Percentiles rank a stretch among this genome's conserved stretches.
These are phyloP conservation scores for Pyrenophora teres DNA, from an alignment of 2,329 filamentous ascomycete species.

Conservation along the genomic window DNA sequence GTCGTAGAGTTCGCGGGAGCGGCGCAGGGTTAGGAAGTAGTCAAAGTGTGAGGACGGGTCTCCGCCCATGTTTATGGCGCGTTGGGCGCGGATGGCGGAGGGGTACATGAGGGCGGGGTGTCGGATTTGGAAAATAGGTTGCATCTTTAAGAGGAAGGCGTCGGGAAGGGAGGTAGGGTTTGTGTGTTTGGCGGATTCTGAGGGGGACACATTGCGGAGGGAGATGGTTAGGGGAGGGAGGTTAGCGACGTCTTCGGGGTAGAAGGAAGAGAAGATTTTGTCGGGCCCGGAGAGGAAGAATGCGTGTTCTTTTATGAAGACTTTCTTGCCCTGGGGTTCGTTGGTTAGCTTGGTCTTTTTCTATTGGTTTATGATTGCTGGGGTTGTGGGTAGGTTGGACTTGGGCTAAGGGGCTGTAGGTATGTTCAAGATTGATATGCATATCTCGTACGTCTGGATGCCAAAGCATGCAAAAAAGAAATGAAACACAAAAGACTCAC, in stretches of 20 bases:
- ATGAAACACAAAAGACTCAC: slow-evolving; percentile 6
- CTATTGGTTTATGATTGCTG: too few relatives aligned
- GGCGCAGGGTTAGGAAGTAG: not conserved
- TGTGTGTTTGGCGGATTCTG: slow-evolving; percentile 1
- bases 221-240: slow-evolving; percentile 3
- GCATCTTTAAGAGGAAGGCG: slow-evolving; percentile 15
- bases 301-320: slow-evolving; percentile 22
- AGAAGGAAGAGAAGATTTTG: slow-evolving; percentile 11
- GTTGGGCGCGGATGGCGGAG: slow-evolving; percentile 15
- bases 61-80: not conserved
- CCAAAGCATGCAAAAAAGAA: slow-evolving; percentile 8
- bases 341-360: too few relatives aligned
- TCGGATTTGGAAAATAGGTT: slow-evolving; percentile 25
- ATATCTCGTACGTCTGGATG: not conserved
- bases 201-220: slow-evolving; percentile 2
- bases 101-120: slow-evolving; percentile 24
- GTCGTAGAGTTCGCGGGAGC: slow-evolving; percentile 11
- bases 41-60: not conserved
- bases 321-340: slow-evolving; percentile 12
- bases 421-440: not conserved
- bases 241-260: slow-evolving; percentile 3
- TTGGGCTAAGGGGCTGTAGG: not conserved
- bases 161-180: slow-evolving; percentile 22
- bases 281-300: slow-evolving; percentile 10
- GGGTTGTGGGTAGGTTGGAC: not conserved